A percentile compares a stretch with the other conserved stretches of the same genome.
Conservation (phyloP, 78 protist species). For the Chrysochromulina parva region DNA sequence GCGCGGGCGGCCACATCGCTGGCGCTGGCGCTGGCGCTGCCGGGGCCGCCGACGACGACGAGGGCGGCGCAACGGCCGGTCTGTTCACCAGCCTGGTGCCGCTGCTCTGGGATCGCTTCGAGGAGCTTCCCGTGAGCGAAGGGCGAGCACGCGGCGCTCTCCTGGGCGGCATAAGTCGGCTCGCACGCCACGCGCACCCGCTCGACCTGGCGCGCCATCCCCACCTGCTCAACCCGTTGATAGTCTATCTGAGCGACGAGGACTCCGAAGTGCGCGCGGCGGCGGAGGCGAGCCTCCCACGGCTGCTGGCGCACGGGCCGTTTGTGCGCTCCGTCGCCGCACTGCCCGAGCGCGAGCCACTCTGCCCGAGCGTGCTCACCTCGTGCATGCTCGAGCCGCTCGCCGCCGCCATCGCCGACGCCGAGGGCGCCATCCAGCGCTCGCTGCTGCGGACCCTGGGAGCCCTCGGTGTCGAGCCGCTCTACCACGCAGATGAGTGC, state of each 20-base stretch:
- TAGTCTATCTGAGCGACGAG: background rate
- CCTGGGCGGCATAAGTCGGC: background rate
- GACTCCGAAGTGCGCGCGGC: background rate
- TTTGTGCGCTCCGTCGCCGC: background rate
- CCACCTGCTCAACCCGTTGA: background rate
- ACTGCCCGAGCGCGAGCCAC: background rate
- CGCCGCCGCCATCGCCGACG: background rate
- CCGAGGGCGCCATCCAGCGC: background rate
- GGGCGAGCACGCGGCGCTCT: background rate
- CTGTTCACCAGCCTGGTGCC: no score
- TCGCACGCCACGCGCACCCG: background rate
- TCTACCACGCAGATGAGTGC: background rate
- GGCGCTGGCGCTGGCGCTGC: no score
- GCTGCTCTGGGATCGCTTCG: background rate
- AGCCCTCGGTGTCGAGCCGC: background rate
- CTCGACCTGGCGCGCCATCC: background rate
- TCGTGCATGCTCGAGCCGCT: background rate
- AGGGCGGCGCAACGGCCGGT: no score
- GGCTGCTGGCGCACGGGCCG: background rate
- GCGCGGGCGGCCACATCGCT: no score
- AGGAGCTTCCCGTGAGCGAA: background rate
- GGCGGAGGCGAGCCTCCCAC: background rate
- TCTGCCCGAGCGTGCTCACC: background rate
- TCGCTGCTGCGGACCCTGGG: background rate
- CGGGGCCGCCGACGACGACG: no score